Evolutionary conservation across 2,329 filamentous ascomycete species (phyloP), one percentile per base, ranked within the genome.

Genomic region (Alternaria viburni): DNA sequence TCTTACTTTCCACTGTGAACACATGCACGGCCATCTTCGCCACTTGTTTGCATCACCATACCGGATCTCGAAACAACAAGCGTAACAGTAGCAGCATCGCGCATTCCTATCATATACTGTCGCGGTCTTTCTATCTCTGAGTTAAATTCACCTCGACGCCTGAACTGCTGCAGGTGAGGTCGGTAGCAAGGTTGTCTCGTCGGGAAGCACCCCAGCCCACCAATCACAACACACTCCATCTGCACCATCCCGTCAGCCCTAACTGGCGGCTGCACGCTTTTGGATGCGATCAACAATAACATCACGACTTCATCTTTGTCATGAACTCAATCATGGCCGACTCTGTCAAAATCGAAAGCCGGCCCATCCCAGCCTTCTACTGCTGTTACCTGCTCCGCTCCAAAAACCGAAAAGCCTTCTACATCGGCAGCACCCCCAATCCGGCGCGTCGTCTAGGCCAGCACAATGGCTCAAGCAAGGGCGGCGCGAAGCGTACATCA

Each of bases 301-400:
- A 47, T 44, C 59, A 36, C 36, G 36, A 51, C 63, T 56, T 62
- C 43, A 36, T 44, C 59, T 45, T 19, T 54, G 13, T 21, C 54
- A 32, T 41, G 11, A 10, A 13, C 45, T 15, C 23, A 9, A 47
- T 25, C 19, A 68, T 65, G 65, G 46, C 58, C 43, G 64, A 70
- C 28, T 30, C 61, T 30, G 32, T 69, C 52, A 65, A 61, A 43
- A 47, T 69, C 30, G 72, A 75, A 57, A 73, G 70, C 50, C 73
- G 69, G 19, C 76, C 76, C 17, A 93, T 98, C 21, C 95, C 95
- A 10, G 90, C 94, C 1, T 90, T 97, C 68, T 98, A 98, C 77
- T 93, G 92, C 70, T 96, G 96, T 77, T 98, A 99, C 78, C 87
- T 98, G 15, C 87, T 98, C 36, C 91, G 94, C 19, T 97, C 95